phyloP scores from a whole-genome alignment of 2,329 filamentous ascomycete species.

The Cladosporium sp. region DNA sequence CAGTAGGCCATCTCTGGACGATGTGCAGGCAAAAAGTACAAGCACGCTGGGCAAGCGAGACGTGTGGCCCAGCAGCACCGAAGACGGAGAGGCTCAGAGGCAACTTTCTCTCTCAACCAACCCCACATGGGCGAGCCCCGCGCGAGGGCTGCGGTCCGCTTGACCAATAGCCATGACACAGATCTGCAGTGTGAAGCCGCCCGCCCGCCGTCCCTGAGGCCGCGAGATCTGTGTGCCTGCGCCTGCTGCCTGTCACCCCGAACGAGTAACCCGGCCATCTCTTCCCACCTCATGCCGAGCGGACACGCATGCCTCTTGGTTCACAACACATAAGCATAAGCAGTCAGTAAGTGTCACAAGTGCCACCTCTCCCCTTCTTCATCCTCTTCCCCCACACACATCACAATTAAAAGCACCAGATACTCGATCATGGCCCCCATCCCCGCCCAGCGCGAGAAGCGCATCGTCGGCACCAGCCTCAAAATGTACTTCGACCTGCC shows the following conservation, averaged over 20 bases:
- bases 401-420: not conserved
- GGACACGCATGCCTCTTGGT: not conserved
- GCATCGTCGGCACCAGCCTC: slow-evolving; percentile 65
- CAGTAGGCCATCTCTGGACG: not conserved
- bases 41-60: not conserved
- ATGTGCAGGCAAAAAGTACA: not conserved
- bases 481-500: slow-evolving; percentile 75
- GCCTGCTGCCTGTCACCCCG: no score
- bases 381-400: not conserved
- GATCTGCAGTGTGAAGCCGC: no score
- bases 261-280: no score
- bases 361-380: not conserved
- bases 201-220: no score
- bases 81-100: no score
- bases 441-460: slow-evolving; percentile 40
- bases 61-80: no score
- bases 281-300: not conserved
- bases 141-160: no score
- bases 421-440: slow-evolving; percentile 24
- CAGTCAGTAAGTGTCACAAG: slow-evolving; percentile 1
- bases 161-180: no score
- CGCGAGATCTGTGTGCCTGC: no score
- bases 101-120: no score
- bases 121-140: no score
- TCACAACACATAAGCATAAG: not conserved